Evolutionary conservation across 2,329 filamentous ascomycete species (phyloP), one percentile per base, ranked within the genome.

Genomic region (Fusarium lyarnte): DNA sequence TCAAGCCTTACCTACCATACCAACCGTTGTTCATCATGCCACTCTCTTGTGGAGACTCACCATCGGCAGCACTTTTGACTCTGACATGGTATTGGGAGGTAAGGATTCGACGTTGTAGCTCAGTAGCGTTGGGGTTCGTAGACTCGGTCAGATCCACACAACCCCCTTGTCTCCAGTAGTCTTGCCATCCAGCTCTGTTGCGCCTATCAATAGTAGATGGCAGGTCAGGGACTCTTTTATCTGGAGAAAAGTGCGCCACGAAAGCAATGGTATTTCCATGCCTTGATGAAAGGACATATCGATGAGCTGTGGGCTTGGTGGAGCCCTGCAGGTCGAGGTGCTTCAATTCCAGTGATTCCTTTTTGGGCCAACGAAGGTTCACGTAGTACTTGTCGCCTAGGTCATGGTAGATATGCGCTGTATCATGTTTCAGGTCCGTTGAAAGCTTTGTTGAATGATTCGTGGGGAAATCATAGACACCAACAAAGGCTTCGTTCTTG

Each of bases 1-100:
- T 16, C 16, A 38, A 9, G 2, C 2, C 7, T 9, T 10, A 61
- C 77, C 42, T 74, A 70, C 83, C 83, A 45, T 85, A 84, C 83
- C 84, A 85, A 4, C 84, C 84, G 41, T 85, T 85, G 41, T 85
- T 85, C 74, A 85, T 82, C 3, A 85, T 67, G 1, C 84, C 84
- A 9, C 82, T 84, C 74, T 85, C 84, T 67, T 85, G 84, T 0
- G 84, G 83, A 2, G 82, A 79, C 21, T 82, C 76, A 0, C 81
- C 81, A 1, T 66, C 74, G 1, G 80, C 78, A 8, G 83, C 84
- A 13, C 80, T 81, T 41, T 85, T 85, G 6, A 85, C 81, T 0
- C 82, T 80, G 4, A 84, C 77, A 16, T 84, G 80, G 29, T 85
- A 85, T 60, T 85, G 84, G 9, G 83, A 85, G 11, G 82, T 67